These are phyloP conservation scores for Fusarium solani-melongenae DNA, from an alignment of 2,329 filamentous ascomycete species.

Conservation along the genomic window DNA sequence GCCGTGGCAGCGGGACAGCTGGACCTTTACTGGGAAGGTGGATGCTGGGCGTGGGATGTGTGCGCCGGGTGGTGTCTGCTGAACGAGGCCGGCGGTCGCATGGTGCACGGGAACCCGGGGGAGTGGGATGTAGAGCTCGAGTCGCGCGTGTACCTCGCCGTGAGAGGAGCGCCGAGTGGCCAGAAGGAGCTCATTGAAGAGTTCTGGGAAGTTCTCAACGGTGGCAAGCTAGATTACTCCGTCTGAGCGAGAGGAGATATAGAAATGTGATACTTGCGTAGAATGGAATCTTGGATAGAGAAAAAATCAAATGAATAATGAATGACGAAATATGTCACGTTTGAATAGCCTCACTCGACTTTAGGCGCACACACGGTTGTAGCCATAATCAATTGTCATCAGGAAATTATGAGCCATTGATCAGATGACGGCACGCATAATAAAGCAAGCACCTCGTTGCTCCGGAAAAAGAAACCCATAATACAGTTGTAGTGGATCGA, in stretches of 20 bases:
- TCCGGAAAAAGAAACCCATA: constrained; percentile 36
- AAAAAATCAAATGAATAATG: constrained; percentile 3
- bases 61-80: constrained; percentile 84
- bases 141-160: constrained; percentile 69
- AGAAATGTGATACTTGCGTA: not conserved
- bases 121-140: constrained; percentile 74
- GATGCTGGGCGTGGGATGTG: constrained; percentile 88
- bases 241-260: constrained; percentile 21
- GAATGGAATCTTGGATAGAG: constrained; percentile 2
- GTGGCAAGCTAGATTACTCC: constrained; percentile 62
- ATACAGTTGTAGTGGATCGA: constrained; percentile 37
- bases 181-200: constrained; percentile 72
- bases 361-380: not conserved
- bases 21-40: constrained; percentile 85
- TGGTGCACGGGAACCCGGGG: constrained; percentile 79
- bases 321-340: not conserved
- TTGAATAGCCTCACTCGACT: not conserved
- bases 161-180: constrained; percentile 68
- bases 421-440: constrained; percentile 27
- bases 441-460: constrained; percentile 30
- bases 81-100: constrained; percentile 76
- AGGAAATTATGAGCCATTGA: constrained; percentile 23
- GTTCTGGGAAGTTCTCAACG: constrained; percentile 71
- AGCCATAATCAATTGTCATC: constrained; percentile 25
- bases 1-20: constrained; percentile 76